Base-by-base conservation (phyloP, 306 rosid genomes). In the Casuarina glauca region DNA sequence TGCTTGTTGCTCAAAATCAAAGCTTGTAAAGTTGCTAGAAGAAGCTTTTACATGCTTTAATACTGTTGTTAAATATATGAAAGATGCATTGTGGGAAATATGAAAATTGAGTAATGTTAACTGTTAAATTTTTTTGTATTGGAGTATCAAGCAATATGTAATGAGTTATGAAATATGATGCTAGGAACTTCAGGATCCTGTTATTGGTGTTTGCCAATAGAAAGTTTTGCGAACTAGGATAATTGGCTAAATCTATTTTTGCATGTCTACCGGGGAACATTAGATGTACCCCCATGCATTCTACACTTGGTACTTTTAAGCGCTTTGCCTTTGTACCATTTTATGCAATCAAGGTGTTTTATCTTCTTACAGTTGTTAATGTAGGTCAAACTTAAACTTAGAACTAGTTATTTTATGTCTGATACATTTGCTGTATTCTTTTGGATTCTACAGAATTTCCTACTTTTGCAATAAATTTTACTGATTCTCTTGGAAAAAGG, bases 401-500 rank as follows among this genome's bases (percentile, higher is more conserved):
- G 49, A 41, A 66, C 3, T 66, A 3, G 9, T 66, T 66, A 49
- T 15, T 66, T 66, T 17, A 41, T 39, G 48, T 1, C 4, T 17
- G 38, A 41, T 66, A 6, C 70, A 41, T 66, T 26, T 66, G 12
- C 49, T n/a, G 3, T 8, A 7, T 45, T 66, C 15, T 17, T 41
- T 66, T 66, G 48, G 70, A 66, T 66, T 16, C 15, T 41, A 26
- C 35, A 66, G 32, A 41, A 48, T 66, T 60, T 74, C 69, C 26
- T 79, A 35, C 69, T 20, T 39, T 62, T 41, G 42, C 69, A 82
- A 77, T 72, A 82, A 26, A 85, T 70, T 82, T 81, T 52, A 50
- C 16, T 5, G 70, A 48, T 77, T 85, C n/a, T 80, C 36, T 80
- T 82, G 72, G 58, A 55, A 70, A 76, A 71, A 94, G 98, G 97